These are phyloP conservation scores for Thraustochytrium sp. DNA, from an alignment of 352 stramenopile genomes.

Conservation along the genomic window DNA sequence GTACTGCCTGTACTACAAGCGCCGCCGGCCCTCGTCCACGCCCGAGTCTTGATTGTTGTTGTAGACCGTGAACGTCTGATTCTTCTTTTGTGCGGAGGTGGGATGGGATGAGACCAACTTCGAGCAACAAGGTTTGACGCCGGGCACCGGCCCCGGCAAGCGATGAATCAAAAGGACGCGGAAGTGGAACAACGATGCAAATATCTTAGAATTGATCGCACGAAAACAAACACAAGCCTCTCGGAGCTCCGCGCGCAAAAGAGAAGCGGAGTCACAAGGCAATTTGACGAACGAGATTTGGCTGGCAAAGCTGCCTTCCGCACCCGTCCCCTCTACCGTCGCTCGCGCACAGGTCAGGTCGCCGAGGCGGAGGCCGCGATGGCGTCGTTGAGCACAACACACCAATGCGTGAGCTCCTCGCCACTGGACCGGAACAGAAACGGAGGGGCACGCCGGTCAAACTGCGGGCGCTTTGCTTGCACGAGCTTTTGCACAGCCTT, in stretches of 20 bases:
- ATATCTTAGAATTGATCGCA: no score
- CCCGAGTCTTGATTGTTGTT: neutral
- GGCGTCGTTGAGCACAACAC: neutral
- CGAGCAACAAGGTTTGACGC: no score
- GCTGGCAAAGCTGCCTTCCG: no score
- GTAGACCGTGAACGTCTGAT: neutral
- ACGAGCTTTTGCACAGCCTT: constrained; percentile 11
- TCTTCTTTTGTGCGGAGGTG: neutral
- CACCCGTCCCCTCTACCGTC: neutral
- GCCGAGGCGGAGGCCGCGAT: neutral
- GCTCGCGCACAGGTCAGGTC: neutral
- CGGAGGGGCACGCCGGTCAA: neutral
- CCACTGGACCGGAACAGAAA: neutral
- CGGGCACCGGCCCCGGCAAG: no score
- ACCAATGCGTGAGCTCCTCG: neutral
- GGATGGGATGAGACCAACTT: neutral
- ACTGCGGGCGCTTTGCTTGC: neutral
- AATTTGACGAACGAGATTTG: no score
- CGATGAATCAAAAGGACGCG: no score
- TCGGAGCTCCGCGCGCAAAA: no score
- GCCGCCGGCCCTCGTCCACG: neutral
- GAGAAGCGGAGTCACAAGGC: no score
- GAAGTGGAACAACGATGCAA: no score
- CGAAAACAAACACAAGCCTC: no score
- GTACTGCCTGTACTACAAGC: constrained; percentile 79